A percentile compares a stretch with the other conserved stretches of the same genome.
These are phyloP conservation scores for Candida coleopterorum DNA, from an alignment of 805 yeast species.

Conservation along the genomic window DNA sequence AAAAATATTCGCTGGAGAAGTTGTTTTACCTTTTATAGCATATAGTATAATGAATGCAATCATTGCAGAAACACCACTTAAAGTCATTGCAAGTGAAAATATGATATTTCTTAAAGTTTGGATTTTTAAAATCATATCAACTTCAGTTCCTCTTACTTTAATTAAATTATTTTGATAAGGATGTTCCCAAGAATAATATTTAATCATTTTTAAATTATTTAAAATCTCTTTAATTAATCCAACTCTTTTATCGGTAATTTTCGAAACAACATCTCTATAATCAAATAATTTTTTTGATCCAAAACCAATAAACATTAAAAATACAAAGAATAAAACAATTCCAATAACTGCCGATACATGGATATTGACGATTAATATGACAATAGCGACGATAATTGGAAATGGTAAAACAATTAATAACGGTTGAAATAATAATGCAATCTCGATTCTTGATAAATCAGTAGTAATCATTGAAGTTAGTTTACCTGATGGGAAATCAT, in stretches of 20 bases:
- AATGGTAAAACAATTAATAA: conserved; percentile 57
- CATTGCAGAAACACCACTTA: conserved; percentile 68
- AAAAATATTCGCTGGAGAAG: conserved; percentile 54
- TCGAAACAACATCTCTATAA: conserved; percentile 49
- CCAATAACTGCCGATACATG: conserved; percentile 73
- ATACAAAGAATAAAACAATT: conserved; percentile 38
- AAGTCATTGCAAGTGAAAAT: conserved; percentile 56
- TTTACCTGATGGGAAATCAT: conserved; percentile 56
- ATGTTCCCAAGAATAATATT: conserved; percentile 83
- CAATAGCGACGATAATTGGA: conserved; percentile 55
- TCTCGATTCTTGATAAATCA: conserved; percentile 71
- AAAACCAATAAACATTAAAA: conserved; percentile 40
- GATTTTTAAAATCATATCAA: conserved; percentile 51
- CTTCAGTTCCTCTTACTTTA: conserved; percentile 55
- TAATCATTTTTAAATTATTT: conserved; percentile 70
- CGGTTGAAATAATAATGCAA: conserved; percentile 59
- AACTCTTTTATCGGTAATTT: conserved; percentile 68
- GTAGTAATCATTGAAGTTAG: conserved; percentile 72
- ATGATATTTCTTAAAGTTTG: conserved; percentile 57
- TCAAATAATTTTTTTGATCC: conserved; percentile 46
- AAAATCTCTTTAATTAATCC: conserved; percentile 68
- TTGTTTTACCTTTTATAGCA: conserved; percentile 18
- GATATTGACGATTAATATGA: conserved; percentile 54
- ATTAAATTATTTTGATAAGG: conserved; percentile 58
- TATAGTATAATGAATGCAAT: conserved; percentile 35